phyloP scores from a whole-genome alignment of 1,284 basidiomycete species.

The Naganishia sp. region DNA sequence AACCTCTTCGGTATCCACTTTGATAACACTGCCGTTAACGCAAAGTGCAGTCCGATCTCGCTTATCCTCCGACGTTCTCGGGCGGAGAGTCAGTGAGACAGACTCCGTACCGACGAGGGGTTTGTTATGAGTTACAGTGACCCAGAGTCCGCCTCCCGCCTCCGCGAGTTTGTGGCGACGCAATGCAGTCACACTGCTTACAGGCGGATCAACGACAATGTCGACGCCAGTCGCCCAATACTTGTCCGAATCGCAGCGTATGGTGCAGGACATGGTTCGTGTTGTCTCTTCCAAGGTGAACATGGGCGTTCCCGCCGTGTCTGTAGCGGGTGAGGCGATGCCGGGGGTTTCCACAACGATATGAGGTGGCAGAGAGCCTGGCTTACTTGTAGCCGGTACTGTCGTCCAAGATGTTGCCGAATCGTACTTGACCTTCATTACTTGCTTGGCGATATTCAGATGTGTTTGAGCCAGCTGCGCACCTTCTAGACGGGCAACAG shows the following conservation, averaged over 20 bases:
- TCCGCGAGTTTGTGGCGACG: conserved; percentile 82
- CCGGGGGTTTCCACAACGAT: conserved; percentile 29
- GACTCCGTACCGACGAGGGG: conserved; percentile 69
- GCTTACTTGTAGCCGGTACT: conserved; percentile 32
- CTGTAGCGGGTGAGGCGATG: conserved; percentile 29
- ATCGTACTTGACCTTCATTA: conserved; percentile 80
- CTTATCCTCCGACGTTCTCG: conserved; percentile 62
- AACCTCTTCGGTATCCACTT: conserved; percentile 88
- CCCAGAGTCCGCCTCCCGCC: conserved; percentile 93
- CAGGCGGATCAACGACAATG: conserved; percentile 92
- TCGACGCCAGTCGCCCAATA: conserved; percentile 83
- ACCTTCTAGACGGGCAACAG: conserved; percentile 77
- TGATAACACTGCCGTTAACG: conserved; percentile 83
- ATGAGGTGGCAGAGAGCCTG: conserved; percentile 17
- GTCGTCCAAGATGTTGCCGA: conserved; percentile 39
- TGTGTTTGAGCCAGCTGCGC: conserved; percentile 71
- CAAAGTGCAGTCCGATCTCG: conserved; percentile 64
- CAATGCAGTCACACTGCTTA: conserved; percentile 77
- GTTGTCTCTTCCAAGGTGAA: conserved; percentile 25
- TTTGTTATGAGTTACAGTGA: conserved; percentile 82
- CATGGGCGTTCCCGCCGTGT: conserved; percentile 25
- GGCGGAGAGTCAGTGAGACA: conserved; percentile 66
- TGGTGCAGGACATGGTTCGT: conserved; percentile 81
- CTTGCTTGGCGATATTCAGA: conserved; percentile 85
- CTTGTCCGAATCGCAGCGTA: conserved; percentile 86